phyloP scores from a whole-genome alignment of 768 basidiomycete species.

The Boletus rufocinnamomeus region DNA sequence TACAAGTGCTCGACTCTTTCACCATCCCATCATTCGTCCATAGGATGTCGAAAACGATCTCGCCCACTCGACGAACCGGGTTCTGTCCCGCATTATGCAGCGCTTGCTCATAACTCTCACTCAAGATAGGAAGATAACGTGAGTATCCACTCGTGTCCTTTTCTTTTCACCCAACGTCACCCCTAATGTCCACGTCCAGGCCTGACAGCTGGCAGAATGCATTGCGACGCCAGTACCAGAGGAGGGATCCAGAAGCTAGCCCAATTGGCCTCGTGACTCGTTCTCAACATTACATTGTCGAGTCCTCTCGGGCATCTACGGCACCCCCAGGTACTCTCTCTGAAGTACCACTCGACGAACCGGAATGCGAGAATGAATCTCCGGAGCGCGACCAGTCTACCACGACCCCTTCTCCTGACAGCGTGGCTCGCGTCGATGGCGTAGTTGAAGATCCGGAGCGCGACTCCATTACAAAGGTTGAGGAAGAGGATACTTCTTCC shows the following conservation, averaged over 20 bases:
- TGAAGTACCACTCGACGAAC: conserved; percentile 11
- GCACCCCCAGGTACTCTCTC: conserved; percentile 20
- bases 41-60: conserved; percentile 84
- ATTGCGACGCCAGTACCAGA: conserved; percentile 75
- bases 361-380: conserved; percentile 17
- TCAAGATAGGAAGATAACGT: conserved; percentile 81
- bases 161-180: conserved; percentile 19
- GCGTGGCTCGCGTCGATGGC: neutral
- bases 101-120: conserved; percentile 72
- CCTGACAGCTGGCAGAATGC: conserved; percentile 77
- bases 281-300: conserved; percentile 22
- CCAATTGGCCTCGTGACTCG: conserved; percentile 61
- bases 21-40: conserved; percentile 14
- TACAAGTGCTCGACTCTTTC: neutral
- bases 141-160: conserved; percentile 36
- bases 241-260: conserved; percentile 68
- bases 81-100: conserved; percentile 74
- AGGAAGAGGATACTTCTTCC: conserved; percentile 22
- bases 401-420: conserved; percentile 7
- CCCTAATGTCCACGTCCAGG: conserved; percentile 39
- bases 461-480: conserved; percentile 18
- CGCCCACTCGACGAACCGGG: conserved; percentile 54
- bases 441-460: conserved; percentile 3
- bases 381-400: conserved; percentile 9
- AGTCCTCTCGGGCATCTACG: conserved; percentile 34